Percentiles rank a stretch among this genome's conserved stretches.
Evolutionary conservation across 306 rosid genomes (phyloP).

Genomic region (Fragaria ananassa): DNA sequence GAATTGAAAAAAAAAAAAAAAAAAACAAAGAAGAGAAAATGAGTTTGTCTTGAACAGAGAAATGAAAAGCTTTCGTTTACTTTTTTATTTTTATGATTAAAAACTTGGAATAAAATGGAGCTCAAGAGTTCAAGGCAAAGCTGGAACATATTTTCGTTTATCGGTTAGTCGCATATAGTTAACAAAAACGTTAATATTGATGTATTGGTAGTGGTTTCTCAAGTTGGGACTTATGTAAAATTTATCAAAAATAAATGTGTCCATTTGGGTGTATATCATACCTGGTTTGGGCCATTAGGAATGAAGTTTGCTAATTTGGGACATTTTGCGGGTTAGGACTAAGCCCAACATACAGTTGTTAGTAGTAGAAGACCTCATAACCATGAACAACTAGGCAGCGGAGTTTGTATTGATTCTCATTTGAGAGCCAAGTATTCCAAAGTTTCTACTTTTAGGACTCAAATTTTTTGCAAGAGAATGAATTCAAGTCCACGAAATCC

Average conservation of each 20-base stretch:
- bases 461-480: neutral
- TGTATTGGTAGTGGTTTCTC: too few relatives aligned
- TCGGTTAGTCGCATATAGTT: neutral
- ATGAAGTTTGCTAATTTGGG: neutral
- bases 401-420: neutral
- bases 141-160: too few relatives aligned
- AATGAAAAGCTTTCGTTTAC: neutral
- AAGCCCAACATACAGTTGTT: neutral
- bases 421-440: neutral
- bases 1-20: too few relatives aligned
- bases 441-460: constrained; percentile 7
- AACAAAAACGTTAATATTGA: too few relatives aligned
- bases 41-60: neutral
- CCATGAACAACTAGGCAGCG: neutral
- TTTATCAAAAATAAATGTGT: too few relatives aligned
- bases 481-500: neutral
- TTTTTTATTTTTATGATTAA: neutral
- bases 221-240: neutral
- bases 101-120: neutral
- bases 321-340: neutral
- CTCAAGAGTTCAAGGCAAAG: neutral
- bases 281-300: neutral
- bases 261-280: neutral
- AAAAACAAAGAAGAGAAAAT: too few relatives aligned
- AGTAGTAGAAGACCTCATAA: neutral